Conservation (phyloP, 2,329 filamentous ascomycete genomes). For the Penicillium sp. region DNA sequence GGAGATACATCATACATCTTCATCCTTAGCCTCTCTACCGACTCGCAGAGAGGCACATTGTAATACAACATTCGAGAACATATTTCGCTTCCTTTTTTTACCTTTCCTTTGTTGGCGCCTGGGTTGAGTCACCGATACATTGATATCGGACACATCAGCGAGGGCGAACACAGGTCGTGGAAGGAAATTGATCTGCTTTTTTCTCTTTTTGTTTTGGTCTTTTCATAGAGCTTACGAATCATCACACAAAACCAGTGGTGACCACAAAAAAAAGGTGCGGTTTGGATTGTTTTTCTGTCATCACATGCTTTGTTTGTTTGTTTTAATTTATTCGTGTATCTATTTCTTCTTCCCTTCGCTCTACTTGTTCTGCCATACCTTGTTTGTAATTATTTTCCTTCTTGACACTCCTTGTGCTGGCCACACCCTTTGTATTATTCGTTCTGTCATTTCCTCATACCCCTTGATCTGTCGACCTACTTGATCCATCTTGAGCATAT, state of each 20-base stretch:
- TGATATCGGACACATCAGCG: not conserved
- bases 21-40: constrained; percentile 8
- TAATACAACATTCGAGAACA: constrained; percentile 15
- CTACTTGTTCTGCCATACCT: constrained; percentile 17
- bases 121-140: constrained; percentile 13
- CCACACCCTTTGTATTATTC: constrained; percentile 32
- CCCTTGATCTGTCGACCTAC: constrained; percentile 16
- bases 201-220: constrained; percentile 12
- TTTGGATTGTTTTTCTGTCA: not conserved
- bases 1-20: constrained; percentile 30
- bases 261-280: constrained; percentile 22
- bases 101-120: constrained; percentile 14
- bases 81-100: constrained; percentile 11
- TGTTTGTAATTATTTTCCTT: constrained; percentile 17
- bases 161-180: not conserved
- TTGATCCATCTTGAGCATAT: constrained; percentile 5
- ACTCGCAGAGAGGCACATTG: constrained; percentile 9
- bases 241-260: constrained; percentile 1
- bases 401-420: constrained; percentile 33
- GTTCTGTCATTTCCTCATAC: constrained; percentile 32
- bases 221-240: constrained; percentile 13
- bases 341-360: constrained; percentile 25
- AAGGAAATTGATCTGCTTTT: not conserved
- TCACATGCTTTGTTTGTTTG: not conserved
- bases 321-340: constrained; percentile 34